Evolutionary conservation across 2,329 filamentous ascomycete genomes (phyloP), one percentile per base, ranked within the genome.

Genomic region (Blastomyces emzantsi): DNA sequence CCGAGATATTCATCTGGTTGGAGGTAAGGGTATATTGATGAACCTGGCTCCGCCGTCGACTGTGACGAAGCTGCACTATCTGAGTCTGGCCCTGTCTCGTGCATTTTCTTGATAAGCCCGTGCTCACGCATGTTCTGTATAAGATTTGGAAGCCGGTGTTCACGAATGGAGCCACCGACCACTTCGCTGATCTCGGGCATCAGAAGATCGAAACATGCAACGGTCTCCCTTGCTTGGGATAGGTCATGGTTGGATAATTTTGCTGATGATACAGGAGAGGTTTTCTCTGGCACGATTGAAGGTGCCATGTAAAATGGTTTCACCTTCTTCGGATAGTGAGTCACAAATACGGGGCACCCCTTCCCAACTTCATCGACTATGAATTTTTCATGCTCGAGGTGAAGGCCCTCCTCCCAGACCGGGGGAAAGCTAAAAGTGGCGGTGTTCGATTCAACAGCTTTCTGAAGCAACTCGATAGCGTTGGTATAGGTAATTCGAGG

Each of bases 251-350:
- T 15, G 25, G 25, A 17, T 52, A 28, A 22, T 52, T 52, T 25
- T 28, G 13, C 13, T 52, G 68, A 57, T 1, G 52, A 61, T 7
- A 62, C 45, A 15, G 54, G 43, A 13, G 43, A 57, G 59, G 65
- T 62, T 7, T 63, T 47, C 17, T 61, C 56, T 25, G 70, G 49
- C 22, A 60, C 54, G 25, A 69, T 64, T 1, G 83, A 84, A 19
- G 85, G 84, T 1, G 84, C 76, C 89, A 92, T 92, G 76, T 92
- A 99, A 77, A 97, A 99, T 13, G 93, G 90, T 77, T 99, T 99
- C 74, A 94, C 86, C 58, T 82, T 80, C 67, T 85, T 85, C n/a
- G 94, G 94, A 73, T 97, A 99, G 74, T 97, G 83, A 17, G 92
- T 97, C 67, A 99, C 87, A 73, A 97, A 97, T 55, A 97, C 82